A percentile compares a stretch with the other conserved stretches of the same genome.
Conservation (phyloP, 2,329 filamentous ascomycete species). For the Fusarium veterinarium region DNA sequence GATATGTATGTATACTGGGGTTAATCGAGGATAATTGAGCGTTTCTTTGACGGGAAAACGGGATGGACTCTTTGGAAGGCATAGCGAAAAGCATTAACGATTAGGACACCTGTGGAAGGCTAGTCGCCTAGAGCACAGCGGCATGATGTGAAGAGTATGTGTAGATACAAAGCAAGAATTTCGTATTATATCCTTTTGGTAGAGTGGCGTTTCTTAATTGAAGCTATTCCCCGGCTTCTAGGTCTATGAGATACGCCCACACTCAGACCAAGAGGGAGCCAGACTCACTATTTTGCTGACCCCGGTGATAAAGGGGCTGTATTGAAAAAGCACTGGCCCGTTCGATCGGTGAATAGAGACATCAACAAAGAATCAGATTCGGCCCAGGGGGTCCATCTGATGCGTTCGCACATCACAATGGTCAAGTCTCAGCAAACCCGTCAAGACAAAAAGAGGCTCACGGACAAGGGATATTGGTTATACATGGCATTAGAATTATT, state of each 20-base stretch:
- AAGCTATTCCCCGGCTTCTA: neutral
- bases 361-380: constrained; percentile 14
- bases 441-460: neutral
- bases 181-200: neutral
- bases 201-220: neutral
- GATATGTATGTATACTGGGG: constrained; percentile 33
- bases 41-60: constrained; percentile 31
- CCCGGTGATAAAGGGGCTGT: neutral
- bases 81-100: constrained; percentile 31
- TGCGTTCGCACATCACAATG: neutral
- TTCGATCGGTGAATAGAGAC: neutral
- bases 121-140: constrained; percentile 3
- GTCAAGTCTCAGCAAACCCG: neutral
- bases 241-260: neutral
- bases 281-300: neutral
- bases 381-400: neutral
- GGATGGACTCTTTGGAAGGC: constrained; percentile 20
- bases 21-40: constrained; percentile 42
- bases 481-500: neutral
- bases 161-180: constrained; percentile 32
- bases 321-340: neutral
- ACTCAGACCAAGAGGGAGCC: neutral
- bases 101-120: constrained; percentile 2
- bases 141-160: constrained; percentile 24
- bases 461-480: neutral